Percentiles rank a stretch among this genome's conserved stretches.
Conservation (phyloP, 2,329 filamentous ascomycete species). For the Endocalyx cinctus region DNA sequence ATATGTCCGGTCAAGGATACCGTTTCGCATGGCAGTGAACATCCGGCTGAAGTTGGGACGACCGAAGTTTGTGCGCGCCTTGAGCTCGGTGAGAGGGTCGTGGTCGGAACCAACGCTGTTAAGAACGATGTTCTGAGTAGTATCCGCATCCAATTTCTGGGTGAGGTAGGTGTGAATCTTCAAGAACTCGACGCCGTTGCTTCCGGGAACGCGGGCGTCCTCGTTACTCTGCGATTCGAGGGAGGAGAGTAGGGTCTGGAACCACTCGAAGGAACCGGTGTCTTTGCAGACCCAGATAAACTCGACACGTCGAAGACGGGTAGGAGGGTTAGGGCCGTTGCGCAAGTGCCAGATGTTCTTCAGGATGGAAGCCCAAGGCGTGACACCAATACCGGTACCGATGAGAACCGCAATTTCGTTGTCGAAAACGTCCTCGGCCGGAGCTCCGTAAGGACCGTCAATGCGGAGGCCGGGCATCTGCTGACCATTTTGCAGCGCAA, state of each 20-base stretch:
- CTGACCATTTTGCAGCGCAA: slow-evolving; percentile 88
- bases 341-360: slow-evolving; percentile 99
- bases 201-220: slow-evolving; percentile 62
- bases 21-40: slow-evolving; percentile 80
- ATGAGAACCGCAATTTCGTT: slow-evolving; percentile 85
- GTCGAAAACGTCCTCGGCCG: slow-evolving; percentile 94
- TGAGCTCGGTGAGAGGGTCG: slow-evolving; percentile 89
- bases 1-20: slow-evolving; percentile 80
- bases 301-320: slow-evolving; percentile 86
- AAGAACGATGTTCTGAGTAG: slow-evolving; percentile 91
- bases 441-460: slow-evolving; percentile 93
- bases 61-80: slow-evolving; percentile 87
- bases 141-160: slow-evolving; percentile 86
- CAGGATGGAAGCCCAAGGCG: slow-evolving; percentile 79
- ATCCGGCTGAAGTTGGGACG: slow-evolving; percentile 82
- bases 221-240: slow-evolving; percentile 81
- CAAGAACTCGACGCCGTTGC: slow-evolving; percentile 75
- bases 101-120: slow-evolving; percentile 86
- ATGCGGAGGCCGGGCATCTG: slow-evolving; percentile 86
- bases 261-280: slow-evolving; percentile 96
- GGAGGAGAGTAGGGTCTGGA: slow-evolving; percentile 87
- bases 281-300: slow-evolving; percentile 99
- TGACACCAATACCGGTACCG: slow-evolving; percentile 82
- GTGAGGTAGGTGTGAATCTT: slow-evolving; percentile 98
- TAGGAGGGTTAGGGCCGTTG: slow-evolving; percentile 81